phyloP scores from a whole-genome alignment of 495 filamentous ascomycete species.

The Tuber brumale region DNA sequence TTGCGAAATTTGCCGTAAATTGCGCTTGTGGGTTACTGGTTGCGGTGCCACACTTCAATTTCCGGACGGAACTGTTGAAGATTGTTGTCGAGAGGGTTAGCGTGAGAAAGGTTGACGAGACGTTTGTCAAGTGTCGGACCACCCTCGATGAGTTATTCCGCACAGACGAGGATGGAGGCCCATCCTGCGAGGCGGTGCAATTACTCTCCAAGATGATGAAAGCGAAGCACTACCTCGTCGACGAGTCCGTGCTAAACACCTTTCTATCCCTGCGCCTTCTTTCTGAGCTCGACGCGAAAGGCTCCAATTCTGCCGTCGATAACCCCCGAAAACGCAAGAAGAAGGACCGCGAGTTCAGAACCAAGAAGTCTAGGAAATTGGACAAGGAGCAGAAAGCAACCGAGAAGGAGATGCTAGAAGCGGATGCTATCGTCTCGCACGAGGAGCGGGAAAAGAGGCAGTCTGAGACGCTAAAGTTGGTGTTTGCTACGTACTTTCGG shows the following conservation, averaged over 20 bases:
- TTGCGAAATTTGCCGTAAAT: slow-evolving; percentile 68
- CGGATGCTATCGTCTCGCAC: slow-evolving; percentile 80
- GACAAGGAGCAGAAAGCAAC: slow-evolving; percentile 75
- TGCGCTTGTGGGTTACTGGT: slow-evolving; percentile 75
- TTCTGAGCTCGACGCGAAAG: slow-evolving; percentile 77
- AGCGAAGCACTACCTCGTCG: slow-evolving; percentile 64
- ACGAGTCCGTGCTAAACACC: slow-evolving; percentile 80
- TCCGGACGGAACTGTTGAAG: slow-evolving; percentile 74
- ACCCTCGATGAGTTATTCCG: slow-evolving; percentile 73
- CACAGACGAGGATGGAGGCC: slow-evolving; percentile 80
- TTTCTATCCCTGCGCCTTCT: slow-evolving; percentile 86
- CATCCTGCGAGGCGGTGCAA: slow-evolving; percentile 78
- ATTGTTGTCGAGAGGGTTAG: slow-evolving; percentile 80
- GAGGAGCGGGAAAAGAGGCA: slow-evolving; percentile 90
- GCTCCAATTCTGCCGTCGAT: slow-evolving; percentile 65
- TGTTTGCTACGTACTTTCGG: slow-evolving; percentile 90
- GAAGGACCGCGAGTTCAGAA: slow-evolving; percentile 56
- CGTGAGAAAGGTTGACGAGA: slow-evolving; percentile 57
- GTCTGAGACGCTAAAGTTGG: slow-evolving; percentile 87
- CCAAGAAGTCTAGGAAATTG: slow-evolving; percentile 66
- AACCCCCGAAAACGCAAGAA: slow-evolving; percentile 42
- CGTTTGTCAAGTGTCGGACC: slow-evolving; percentile 70
- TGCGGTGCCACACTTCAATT: slow-evolving; percentile 92
- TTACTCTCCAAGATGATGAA: slow-evolving; percentile 93
- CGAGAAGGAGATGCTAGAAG: slow-evolving; percentile 88